phyloP scores from a whole-genome alignment of 2,329 filamentous ascomycete species.

The Cryphonectria carpinicola region DNA sequence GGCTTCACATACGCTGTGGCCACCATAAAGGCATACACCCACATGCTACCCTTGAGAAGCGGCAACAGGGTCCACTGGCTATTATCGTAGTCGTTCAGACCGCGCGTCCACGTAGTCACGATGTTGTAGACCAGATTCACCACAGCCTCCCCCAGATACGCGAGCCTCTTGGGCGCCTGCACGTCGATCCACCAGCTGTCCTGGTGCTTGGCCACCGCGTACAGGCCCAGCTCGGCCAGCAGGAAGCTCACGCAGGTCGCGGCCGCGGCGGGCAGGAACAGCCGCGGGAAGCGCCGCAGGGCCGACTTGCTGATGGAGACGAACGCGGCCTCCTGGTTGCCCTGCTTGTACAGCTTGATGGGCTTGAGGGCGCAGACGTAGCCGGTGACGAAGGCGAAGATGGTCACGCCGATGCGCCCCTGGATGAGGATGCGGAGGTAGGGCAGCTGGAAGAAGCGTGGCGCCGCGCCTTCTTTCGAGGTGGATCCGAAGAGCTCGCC shows the following conservation, averaged over 20 bases:
- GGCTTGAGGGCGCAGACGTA: constrained; percentile 68
- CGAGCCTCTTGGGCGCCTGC: constrained; percentile 48
- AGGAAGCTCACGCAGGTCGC: constrained; percentile 60
- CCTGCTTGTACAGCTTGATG: constrained; percentile 57
- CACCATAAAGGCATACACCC: constrained; percentile 57
- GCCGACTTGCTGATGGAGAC: constrained; percentile 59
- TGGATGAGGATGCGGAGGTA: constrained; percentile 62
- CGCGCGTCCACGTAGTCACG: constrained; percentile 55
- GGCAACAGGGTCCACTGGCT: constrained; percentile 63
- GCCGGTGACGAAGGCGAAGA: constrained; percentile 68
- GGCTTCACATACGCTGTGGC: constrained; percentile 54
- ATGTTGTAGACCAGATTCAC: constrained; percentile 49
- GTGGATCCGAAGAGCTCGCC: constrained; percentile 53
- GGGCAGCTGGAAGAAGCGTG: constrained; percentile 59
- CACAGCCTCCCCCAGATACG: constrained; percentile 46
- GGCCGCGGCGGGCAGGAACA: constrained; percentile 60
- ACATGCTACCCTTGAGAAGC: constrained; percentile 58
- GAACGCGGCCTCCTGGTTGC: constrained; percentile 57
- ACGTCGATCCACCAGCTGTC: constrained; percentile 63
- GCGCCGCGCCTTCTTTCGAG: constrained; percentile 46
- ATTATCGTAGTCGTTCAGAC: constrained; percentile 57
- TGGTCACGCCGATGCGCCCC: constrained; percentile 67
- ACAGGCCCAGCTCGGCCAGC: constrained; percentile 58
- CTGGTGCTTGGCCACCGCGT: constrained; percentile 57
- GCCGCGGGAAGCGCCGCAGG: constrained; percentile 60